Evolutionary conservation across 305 asterid species (phyloP), one percentile per base, ranked within the genome.

Genomic region (Solanum aculeatissimum): DNA sequence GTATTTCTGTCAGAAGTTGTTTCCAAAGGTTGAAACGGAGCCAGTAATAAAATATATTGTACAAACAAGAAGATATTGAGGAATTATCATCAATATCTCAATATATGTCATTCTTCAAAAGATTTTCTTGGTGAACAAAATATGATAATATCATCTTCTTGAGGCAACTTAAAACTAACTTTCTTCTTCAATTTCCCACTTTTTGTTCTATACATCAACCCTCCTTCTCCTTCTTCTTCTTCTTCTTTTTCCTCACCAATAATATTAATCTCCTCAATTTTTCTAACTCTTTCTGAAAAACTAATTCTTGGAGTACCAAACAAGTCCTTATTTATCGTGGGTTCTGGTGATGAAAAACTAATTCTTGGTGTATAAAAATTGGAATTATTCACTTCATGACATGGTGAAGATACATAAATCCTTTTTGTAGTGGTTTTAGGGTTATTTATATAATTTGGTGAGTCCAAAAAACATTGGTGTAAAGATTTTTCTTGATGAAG

Each of bases 151-250:
- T 86, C 89, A 84, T 79, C 74, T 63, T 86, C 88, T 55, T 86
- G 87, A 60, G 91, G 92, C 83, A 91, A 72, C 74, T 32, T 85
- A 83, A 90, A 90, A 3, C 69, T 83, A 71, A 90, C 92, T 79
- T 80, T 86, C 86, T 87, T 88, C 53, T 83, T 83, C 51, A 43
- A 23, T 81, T 60, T 87, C 68, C 58, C 60, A 19, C 83, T 69
- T 68, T 29, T 54, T 13, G 83, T 80, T 85, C 57, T 77, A 40
- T 62, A 42, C 19, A 40, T 23, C 38, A 79, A 58, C 15, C 9
- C 53, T 13, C 2, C 69, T 62, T 4, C 69, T 23, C 71, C 63
- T n/a, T 7, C 69, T 62, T 82, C 69, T 38, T 38, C 78, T 54
- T 54, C 58, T 53, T 54, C 10, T 0, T 18, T 2, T 32, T 18